Evolutionary conservation across 495 filamentous ascomycete species (phyloP), one percentile per base, ranked within the genome.

Genomic region (Hypoxylon lienhwacheense): DNA sequence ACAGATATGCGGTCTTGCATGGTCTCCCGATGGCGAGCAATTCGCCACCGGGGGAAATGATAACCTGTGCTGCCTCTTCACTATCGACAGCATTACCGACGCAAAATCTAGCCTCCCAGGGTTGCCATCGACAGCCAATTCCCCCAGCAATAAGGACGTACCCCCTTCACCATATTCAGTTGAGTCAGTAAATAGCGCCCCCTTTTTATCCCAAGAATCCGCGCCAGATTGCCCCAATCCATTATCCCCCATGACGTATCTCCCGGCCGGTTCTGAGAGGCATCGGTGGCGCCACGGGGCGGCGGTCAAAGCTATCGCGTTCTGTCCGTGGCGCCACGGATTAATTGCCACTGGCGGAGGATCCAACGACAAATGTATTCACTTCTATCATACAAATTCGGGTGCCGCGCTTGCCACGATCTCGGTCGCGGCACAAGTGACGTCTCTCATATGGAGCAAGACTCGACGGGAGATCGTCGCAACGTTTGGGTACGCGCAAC

Each of bases 271-370:
- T 28, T 73, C 77, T 19, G 84, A 88, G 60, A 87, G 83, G 55
- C 83, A 95, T 64, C 79, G 78, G 25, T 89, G 93, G 78, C 28
- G 72, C 5, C 90, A 97, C 69, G 81, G 85, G 10, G 92, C 93
- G 1, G 93, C 93, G 6, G 88, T 97, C 61, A 98, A 98, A 69
- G 93, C 93, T 16, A 91, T 97, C 53, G 93, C 93, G 7, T 97
- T 97, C 71, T 96, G 93, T 33, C 93, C 93, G 4, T 97, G 92
- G 92, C 89, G 91, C 47, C 81, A 85, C 22, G 87, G 87, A 12
- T 75, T 98, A 1, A 73, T 98, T 37, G 93, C 93, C 20, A 95
- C 91, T 5, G 93, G 93, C 1, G 93, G 93, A 20, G 93, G 93
- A 14, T 87, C 86, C 39, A 96, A 96, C 64, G 92, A 97, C 69